Evolutionary conservation across 2,329 filamentous ascomycete species (phyloP), one percentile per base, ranked within the genome.

Genomic region (Fusarium nanum): DNA sequence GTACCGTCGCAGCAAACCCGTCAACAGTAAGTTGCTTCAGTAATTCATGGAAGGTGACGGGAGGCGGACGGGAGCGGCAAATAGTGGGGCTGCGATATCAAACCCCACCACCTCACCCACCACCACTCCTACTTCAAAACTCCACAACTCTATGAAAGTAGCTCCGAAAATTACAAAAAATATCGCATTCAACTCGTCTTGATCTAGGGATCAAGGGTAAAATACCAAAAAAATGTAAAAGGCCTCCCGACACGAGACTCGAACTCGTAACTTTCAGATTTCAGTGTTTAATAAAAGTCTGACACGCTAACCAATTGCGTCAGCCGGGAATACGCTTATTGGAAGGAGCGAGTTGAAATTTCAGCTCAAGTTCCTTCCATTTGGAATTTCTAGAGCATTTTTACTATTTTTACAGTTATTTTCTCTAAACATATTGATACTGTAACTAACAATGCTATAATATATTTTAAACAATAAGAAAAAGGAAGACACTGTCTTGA

Each of bases 301-400:
- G 45, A 62, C 59, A 62, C 59, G 59, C 59, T 62, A 60, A 62
- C 59, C 59, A 62, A 62, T 62, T 62, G 59, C 59, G 59, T 62
- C 59, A 61, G 0, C 0, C 41, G 30, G 57, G 58, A 10, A n/a
- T 0, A 5, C 0, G 3, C 13, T 28, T 10, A 0, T 55, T 23
- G 18, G 2, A 7, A 13, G 10, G 12, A 40, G 7, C 20, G 18
- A 5, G 10, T n/a, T 5, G 3, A 11, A 37, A 28, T 20, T n/a
- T n/a, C n/a, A n/a, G n/a, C n/a, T n/a, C n/a, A 27, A 27, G 44
- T 27, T 27, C 23, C 44, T 46, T n/a, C 11, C 4, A 6, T 16
- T 14, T 11, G 2, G 6, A n/a, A 6, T 44, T 44, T 23, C 14
- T 25, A 5, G 2, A 44, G 41, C 16, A 16, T 13, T 23, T 34